Conservation (phyloP, 306 rosid species). For the Lathyrus sativus region DNA sequence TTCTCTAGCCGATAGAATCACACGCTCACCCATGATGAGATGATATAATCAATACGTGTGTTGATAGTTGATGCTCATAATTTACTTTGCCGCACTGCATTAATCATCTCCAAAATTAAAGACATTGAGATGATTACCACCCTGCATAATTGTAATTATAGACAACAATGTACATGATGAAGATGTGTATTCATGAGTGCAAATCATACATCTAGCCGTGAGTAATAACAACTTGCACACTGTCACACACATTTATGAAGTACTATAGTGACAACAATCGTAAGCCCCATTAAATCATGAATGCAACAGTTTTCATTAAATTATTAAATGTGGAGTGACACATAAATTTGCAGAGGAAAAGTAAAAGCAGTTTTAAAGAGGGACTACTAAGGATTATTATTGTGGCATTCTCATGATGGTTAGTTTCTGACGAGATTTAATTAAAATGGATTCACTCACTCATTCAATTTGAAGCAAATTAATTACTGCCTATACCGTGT, state of each 20-base stretch:
- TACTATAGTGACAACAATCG: conserved; percentile 33
- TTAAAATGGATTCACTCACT: conserved; percentile 37
- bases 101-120: conserved; percentile 45
- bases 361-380: conserved; percentile 40
- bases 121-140: conserved; percentile 44
- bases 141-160: conserved; percentile 77
- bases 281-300: conserved; percentile 33
- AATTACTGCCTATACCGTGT: conserved; percentile 37
- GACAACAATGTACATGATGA: conserved; percentile 62
- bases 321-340: conserved; percentile 35
- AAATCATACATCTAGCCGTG: conserved; percentile 43
- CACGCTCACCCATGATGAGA: conserved; percentile 22
- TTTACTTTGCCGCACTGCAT: conserved; percentile 34
- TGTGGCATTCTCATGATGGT: conserved; percentile 60
- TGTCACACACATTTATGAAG: conserved; percentile 60
- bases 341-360: conserved; percentile 39
- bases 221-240: conserved; percentile 42
- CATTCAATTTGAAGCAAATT: conserved; percentile 40
- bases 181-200: conserved; percentile 64
- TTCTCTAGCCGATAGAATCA: conserved; percentile 4
- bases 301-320: conserved; percentile 25
- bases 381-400: conserved; percentile 41
- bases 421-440: conserved; percentile 53
- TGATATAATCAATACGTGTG: conserved; percentile 52
- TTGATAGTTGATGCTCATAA: conserved; percentile 41